Conservation (phyloP, 1,284 basidiomycete species). For the Xerocomus amazonicus region DNA sequence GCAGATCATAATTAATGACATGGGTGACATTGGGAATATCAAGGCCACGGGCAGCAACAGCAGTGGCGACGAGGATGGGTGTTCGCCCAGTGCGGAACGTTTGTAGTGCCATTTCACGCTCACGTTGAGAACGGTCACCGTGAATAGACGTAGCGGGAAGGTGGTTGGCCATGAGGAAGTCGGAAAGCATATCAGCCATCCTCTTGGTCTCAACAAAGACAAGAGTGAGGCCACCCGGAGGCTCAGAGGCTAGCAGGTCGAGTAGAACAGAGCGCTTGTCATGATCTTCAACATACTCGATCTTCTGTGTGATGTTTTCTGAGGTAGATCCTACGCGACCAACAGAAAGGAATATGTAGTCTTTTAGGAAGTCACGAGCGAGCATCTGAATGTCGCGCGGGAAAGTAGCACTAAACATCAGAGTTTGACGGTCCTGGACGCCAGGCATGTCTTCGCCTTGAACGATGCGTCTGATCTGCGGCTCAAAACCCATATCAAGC, state of each 20-base stretch:
- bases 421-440: slow-evolving; percentile 89
- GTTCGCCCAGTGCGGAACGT: slow-evolving; percentile 95
- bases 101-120: slow-evolving; percentile 93
- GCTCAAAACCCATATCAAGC: slow-evolving; percentile 99
- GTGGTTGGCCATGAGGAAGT: slow-evolving; percentile 86
- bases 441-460: slow-evolving; percentile 99
- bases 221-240: slow-evolving; percentile 77
- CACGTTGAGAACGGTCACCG: slow-evolving; percentile 96
- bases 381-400: slow-evolving; percentile 98
- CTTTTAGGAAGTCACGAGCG: slow-evolving; percentile 93
- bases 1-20: slow-evolving; percentile 98
- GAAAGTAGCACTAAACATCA: slow-evolving; percentile 99
- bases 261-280: slow-evolving; percentile 98
- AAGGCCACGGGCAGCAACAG: slow-evolving; percentile 97
- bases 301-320: slow-evolving; percentile 99
- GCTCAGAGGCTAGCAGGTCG: slow-evolving; percentile 86
- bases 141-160: slow-evolving; percentile 96
- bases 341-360: slow-evolving; percentile 98
- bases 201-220: slow-evolving; percentile 99
- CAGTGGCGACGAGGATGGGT: slow-evolving; percentile 96
- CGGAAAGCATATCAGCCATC: slow-evolving; percentile 98
- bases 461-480: slow-evolving; percentile 97
- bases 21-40: slow-evolving; percentile 99
- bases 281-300: slow-evolving; percentile 96
- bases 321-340: slow-evolving; percentile 98